phyloP scores from a whole-genome alignment of 2,329 filamentous ascomycete species.

The Hypoxylon sp. region DNA sequence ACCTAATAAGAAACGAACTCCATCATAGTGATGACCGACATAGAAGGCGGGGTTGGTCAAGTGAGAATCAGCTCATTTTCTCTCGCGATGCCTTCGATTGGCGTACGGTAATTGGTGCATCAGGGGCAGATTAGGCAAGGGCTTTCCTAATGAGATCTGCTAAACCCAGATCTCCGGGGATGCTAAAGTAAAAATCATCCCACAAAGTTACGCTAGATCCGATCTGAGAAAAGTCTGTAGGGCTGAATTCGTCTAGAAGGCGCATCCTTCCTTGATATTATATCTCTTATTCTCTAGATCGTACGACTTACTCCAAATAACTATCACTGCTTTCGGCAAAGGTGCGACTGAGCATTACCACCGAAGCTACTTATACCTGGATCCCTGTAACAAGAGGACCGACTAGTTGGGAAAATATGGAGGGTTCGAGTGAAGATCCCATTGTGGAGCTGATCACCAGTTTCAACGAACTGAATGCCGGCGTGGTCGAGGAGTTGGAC shows the following conservation, averaged over 20 bases:
- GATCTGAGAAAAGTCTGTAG: slow-evolving; percentile 29
- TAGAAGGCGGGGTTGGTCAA: slow-evolving; percentile 40
- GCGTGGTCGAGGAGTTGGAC: slow-evolving; percentile 71
- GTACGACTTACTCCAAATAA: slow-evolving; percentile 26
- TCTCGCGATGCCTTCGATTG: slow-evolving; percentile 44
- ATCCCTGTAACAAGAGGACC: slow-evolving; percentile 15
- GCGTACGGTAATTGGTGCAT: slow-evolving; percentile 42
- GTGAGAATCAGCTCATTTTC: slow-evolving; percentile 46
- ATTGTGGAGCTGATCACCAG: slow-evolving; percentile 72
- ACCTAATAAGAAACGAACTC: slow-evolving; percentile 38
- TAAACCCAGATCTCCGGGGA: slow-evolving; percentile 30
- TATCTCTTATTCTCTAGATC: slow-evolving; percentile 3
- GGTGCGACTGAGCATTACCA: not conserved
- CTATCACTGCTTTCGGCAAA: slow-evolving; percentile 15
- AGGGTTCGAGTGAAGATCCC: slow-evolving; percentile 55
- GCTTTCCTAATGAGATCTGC: slow-evolving; percentile 38
- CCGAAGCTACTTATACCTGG: slow-evolving; percentile 5
- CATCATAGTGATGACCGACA: slow-evolving; percentile 40
- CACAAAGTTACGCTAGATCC: slow-evolving; percentile 27
- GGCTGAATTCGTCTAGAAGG: slow-evolving; percentile 28
- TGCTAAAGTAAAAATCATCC: slow-evolving; percentile 31
- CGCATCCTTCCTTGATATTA: slow-evolving; percentile 24
- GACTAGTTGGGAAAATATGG: slow-evolving; percentile 24
- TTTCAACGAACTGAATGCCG: slow-evolving; percentile 81
- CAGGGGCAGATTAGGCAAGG: slow-evolving; percentile 41